Conservation (phyloP, 495 filamentous ascomycete species). For the Aspergillus hancockii region DNA sequence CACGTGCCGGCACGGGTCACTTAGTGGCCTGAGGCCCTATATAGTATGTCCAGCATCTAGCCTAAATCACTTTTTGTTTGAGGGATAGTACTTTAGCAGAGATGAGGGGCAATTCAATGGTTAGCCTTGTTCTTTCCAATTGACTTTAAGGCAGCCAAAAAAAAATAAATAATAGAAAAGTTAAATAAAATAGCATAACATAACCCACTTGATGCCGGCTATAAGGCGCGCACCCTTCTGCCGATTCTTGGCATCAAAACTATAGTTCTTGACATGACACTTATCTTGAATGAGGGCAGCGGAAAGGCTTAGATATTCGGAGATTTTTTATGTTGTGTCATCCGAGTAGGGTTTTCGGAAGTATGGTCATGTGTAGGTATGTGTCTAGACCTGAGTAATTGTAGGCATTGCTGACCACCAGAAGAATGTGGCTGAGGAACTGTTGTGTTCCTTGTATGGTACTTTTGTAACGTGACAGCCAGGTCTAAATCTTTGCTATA, state of each 20-base stretch:
- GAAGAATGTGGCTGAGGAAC: not conserved
- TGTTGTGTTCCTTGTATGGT: too few species aligned
- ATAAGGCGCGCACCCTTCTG: not conserved
- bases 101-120: too few species aligned
- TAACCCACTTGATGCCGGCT: not conserved
- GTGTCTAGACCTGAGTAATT: not conserved
- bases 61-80: not conserved
- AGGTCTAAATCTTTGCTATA: too few species aligned
- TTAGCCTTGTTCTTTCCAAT: too few species aligned
- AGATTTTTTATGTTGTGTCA: too few species aligned
- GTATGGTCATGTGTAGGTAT: not conserved
- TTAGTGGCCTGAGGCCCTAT: constrained; percentile 12
- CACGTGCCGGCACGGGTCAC: constrained; percentile 20
- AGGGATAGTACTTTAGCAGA: not conserved
- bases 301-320: not conserved
- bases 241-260: constrained; percentile 2
- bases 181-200: not conserved
- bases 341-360: too few species aligned
- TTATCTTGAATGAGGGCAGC: not conserved
- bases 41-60: not conserved
- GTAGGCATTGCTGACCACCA: not conserved
- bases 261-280: not conserved
- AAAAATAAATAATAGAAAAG: not conserved
- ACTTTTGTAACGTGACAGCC: too few species aligned
- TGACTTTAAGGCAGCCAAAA: not conserved